These are phyloP conservation scores for Psilocybe mexicana DNA, from an alignment of 1,284 basidiomycete genomes.

Conservation along the genomic window DNA sequence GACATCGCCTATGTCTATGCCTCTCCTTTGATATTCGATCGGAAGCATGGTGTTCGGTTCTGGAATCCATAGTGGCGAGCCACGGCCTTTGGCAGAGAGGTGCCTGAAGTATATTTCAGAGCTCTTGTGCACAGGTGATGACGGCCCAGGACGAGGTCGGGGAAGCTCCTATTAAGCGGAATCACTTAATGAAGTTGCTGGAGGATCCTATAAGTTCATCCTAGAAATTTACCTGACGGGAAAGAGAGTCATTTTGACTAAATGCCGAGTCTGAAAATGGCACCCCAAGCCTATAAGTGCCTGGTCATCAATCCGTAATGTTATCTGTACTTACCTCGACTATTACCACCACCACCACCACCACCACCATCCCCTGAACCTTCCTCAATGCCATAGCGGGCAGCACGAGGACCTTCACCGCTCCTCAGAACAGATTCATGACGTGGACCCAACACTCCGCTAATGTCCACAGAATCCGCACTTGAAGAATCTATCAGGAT, in stretches of 20 bases:
- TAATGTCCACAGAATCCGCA: background rate
- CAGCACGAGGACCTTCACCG: too few species aligned
- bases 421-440: too few species aligned
- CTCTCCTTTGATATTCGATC: constrained; percentile 23
- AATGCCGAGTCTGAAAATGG: too few species aligned
- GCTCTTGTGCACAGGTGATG: background rate
- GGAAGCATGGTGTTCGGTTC: constrained; percentile 23
- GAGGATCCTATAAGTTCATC: background rate
- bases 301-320: too few species aligned
- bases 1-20: constrained; percentile 33
- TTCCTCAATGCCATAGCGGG: too few species aligned
- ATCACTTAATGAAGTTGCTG: background rate
- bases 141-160: background rate
- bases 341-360: too few species aligned
- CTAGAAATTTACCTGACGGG: background rate
- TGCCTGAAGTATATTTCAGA: constrained; percentile 18
- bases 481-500: background rate
- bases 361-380: too few species aligned
- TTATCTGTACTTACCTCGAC: too few species aligned
- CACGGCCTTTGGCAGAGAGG: constrained; percentile 22
- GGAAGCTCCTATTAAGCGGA: background rate
- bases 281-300: too few species aligned
- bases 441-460: too few species aligned
- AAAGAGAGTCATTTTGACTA: too few species aligned
- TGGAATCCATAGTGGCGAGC: constrained; percentile 33